These are phyloP conservation scores for Dendrobium nobile DNA, from an alignment of 106 monocot species.

Conservation along the genomic window DNA sequence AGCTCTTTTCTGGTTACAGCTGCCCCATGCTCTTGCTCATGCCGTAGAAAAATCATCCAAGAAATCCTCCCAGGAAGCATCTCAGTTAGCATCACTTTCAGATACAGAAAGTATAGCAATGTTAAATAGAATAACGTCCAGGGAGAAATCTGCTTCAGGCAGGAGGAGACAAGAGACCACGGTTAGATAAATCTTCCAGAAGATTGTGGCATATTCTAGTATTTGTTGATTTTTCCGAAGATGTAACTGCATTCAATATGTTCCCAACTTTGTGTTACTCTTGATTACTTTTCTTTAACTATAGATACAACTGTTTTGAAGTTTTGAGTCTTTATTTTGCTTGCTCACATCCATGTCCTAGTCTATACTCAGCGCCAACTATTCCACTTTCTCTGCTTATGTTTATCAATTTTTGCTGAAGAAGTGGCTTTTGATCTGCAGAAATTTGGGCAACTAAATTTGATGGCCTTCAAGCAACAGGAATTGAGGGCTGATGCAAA, in stretches of 20 bases:
- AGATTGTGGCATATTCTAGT: background rate
- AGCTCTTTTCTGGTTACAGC: constrained; percentile 89
- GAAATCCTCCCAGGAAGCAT: constrained; percentile 24
- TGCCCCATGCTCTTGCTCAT: constrained; percentile 81
- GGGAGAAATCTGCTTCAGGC: constrained; percentile 29
- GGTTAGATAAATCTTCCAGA: constrained; percentile 18
- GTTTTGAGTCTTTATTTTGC: background rate
- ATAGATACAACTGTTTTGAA: background rate
- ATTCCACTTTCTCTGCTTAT: background rate
- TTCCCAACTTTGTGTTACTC: background rate
- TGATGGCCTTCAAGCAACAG: constrained; percentile 79
- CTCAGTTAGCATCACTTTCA: constrained; percentile 25
- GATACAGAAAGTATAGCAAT: constrained; percentile 35
- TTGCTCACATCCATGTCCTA: background rate
- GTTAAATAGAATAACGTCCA: constrained; percentile 36
- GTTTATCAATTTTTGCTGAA: background rate
- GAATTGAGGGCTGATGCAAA: constrained; percentile 78
- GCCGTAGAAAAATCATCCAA: constrained; percentile 51
- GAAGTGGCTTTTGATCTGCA: constrained; percentile 14
- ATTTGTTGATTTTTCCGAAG: background rate
- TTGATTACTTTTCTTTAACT: background rate
- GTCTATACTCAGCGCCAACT: background rate
- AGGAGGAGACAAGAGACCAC: constrained; percentile 17
- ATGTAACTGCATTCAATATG: background rate
- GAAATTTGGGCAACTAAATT: constrained; percentile 61